A percentile compares a stretch with the other conserved stretches of the same genome.
These are phyloP conservation scores for Botrytis porri DNA, from an alignment of 2,329 filamentous ascomycete genomes.

Conservation along the genomic window DNA sequence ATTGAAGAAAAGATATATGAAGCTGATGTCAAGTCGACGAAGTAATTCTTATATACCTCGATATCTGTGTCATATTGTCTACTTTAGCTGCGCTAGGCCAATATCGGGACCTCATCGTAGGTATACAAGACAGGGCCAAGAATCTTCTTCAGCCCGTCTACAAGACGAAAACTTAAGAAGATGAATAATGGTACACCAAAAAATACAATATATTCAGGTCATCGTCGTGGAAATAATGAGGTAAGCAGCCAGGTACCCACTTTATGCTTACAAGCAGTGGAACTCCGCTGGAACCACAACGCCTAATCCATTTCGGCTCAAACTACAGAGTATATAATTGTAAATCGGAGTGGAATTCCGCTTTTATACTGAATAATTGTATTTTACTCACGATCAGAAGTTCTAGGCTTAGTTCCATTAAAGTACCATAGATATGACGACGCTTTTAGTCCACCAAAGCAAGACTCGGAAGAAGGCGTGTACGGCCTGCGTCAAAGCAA, in stretches of 20 bases:
- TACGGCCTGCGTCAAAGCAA: slow-evolving; percentile 28
- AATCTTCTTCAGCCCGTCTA: background rate
- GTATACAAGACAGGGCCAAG: background rate
- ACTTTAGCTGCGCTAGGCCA: background rate
- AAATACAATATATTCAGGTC: background rate
- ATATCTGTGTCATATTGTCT: background rate
- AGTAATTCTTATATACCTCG: background rate
- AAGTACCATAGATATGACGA: background rate
- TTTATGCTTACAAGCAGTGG: background rate
- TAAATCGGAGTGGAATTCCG: background rate
- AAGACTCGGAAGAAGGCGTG: slow-evolving; percentile 28
- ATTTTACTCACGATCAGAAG: background rate
- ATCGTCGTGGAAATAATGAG: no score
- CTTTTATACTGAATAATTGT: background rate
- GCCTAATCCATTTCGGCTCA: background rate
- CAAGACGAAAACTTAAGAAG: background rate
- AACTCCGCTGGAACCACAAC: background rate
- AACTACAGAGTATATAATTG: background rate
- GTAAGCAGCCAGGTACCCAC: background rate
- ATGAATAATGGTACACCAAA: background rate
- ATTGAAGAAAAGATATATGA: background rate
- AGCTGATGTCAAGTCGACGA: background rate
- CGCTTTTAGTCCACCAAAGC: slow-evolving; percentile 12
- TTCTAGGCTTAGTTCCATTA: background rate
- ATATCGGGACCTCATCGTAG: background rate